phyloP scores from a whole-genome alignment of 164 flowering plant species.

The Nymphaea thermarum region DNA sequence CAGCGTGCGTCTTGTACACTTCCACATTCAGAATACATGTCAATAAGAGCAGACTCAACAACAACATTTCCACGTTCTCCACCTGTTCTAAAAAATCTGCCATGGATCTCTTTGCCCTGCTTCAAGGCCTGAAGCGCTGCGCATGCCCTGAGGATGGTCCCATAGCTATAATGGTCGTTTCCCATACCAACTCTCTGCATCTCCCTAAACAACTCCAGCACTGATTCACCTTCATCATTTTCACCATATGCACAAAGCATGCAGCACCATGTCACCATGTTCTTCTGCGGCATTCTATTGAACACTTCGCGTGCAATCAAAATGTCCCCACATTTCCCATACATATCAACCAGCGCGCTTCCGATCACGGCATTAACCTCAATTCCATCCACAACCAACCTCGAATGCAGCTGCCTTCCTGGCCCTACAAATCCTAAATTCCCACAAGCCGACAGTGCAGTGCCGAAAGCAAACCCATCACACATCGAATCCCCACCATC shows the following conservation, averaged over 20 bases:
- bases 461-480: constrained; percentile 66
- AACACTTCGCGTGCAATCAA: constrained; percentile 42
- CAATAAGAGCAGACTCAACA: constrained; percentile 84
- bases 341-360: constrained; percentile 90
- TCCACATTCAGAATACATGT: constrained; percentile 85
- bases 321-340: constrained; percentile 58
- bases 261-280: constrained; percentile 70
- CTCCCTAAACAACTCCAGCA: constrained; percentile 39
- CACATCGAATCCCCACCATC: constrained; percentile 15
- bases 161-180: constrained; percentile 49
- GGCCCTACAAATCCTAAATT: constrained; percentile 54
- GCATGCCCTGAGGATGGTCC: constrained; percentile 81
- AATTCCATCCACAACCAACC: constrained; percentile 34
- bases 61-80: constrained; percentile 43
- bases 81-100: constrained; percentile 62
- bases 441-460: constrained; percentile 65
- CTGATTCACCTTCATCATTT: constrained; percentile 41
- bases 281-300: constrained; percentile 52
- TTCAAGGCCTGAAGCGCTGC: constrained; percentile 60
- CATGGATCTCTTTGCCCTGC: constrained; percentile 80
- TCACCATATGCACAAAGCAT: constrained; percentile 71
- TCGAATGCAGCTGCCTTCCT: constrained; percentile 70
- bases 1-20: constrained; percentile 39
- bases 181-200: constrained; percentile 21
- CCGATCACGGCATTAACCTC: constrained; percentile 55